Conservation (phyloP, 108 stramenopile genomes). For the Cyclotella kingstonii region DNA sequence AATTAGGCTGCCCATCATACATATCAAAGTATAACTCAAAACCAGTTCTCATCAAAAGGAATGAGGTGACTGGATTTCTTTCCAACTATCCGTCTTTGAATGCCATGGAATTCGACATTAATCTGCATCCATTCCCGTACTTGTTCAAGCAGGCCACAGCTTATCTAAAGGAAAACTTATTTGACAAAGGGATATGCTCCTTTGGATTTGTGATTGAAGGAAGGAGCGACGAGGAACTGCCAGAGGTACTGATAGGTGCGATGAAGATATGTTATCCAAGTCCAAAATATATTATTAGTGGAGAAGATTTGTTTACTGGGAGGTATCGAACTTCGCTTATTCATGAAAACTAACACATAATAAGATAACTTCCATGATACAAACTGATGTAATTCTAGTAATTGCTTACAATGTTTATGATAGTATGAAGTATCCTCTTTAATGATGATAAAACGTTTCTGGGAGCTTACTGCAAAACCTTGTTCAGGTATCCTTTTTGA, state of each 20-base stretch:
- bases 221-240: constrained; percentile 72
- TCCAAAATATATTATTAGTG: constrained; percentile 56
- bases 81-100: constrained; percentile 65
- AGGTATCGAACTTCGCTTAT: too few species aligned
- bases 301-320: constrained; percentile 67
- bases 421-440: too few species aligned
- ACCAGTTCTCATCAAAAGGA: constrained; percentile 82
- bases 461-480: too few species aligned
- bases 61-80: constrained; percentile 74
- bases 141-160: constrained; percentile 78
- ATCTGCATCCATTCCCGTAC: constrained; percentile 81
- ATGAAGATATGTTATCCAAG: constrained; percentile 71
- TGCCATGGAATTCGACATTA: constrained; percentile 81
- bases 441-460: too few species aligned
- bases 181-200: constrained; percentile 63
- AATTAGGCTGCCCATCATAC: constrained; percentile 76
- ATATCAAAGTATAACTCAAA: constrained; percentile 82
- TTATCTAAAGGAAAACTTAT: constrained; percentile 72
- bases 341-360: too few species aligned
- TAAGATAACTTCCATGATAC: too few species aligned
- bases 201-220: constrained; percentile 85
- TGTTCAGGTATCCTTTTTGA: too few species aligned
- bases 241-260: constrained; percentile 68
- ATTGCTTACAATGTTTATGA: too few species aligned
- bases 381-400: too few species aligned